Conservation (phyloP, 75 land plant species). For the Pseudotsuga menziesii region DNA sequence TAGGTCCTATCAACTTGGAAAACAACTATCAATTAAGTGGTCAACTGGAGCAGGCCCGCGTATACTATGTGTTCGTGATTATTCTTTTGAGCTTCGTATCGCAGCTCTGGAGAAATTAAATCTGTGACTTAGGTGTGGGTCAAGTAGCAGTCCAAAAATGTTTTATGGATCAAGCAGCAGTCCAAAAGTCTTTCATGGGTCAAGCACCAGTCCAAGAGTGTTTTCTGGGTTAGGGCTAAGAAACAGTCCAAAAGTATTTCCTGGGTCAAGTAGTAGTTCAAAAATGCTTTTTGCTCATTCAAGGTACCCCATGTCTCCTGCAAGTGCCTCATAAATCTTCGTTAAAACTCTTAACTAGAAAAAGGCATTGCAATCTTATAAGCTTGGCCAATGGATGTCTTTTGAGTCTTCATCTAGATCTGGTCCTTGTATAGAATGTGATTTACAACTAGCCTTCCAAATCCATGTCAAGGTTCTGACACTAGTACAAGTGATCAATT, state of each 20-base stretch:
- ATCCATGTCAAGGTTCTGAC: constrained; percentile 34
- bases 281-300: not conserved
- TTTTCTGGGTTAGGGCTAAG: not conserved
- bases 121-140: constrained; percentile 29
- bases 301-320: not conserved
- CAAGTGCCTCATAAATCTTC: too few species aligned
- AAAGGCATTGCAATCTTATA: constrained; percentile 18
- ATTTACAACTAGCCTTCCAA: constrained; percentile 39
- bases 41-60: constrained; percentile 57
- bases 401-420: constrained; percentile 47
- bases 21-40: constrained; percentile 49
- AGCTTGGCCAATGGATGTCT: constrained; percentile 46
- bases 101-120: constrained; percentile 45
- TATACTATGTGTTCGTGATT: constrained; percentile 50
- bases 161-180: not conserved
- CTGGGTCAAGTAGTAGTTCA: not conserved
- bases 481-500: too few species aligned
- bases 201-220: too few species aligned
- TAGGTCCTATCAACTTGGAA: constrained; percentile 49
- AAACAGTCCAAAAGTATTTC: too few species aligned
- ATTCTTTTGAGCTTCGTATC: constrained; percentile 37
- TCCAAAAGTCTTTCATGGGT: not conserved
- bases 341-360: too few species aligned
- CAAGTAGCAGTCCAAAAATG: constrained; percentile 2
- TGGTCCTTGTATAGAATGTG: constrained; percentile 54